Evolutionary conservation across 495 filamentous ascomycete species (phyloP).

Genomic region (Beverwykella pulmonaria): DNA sequence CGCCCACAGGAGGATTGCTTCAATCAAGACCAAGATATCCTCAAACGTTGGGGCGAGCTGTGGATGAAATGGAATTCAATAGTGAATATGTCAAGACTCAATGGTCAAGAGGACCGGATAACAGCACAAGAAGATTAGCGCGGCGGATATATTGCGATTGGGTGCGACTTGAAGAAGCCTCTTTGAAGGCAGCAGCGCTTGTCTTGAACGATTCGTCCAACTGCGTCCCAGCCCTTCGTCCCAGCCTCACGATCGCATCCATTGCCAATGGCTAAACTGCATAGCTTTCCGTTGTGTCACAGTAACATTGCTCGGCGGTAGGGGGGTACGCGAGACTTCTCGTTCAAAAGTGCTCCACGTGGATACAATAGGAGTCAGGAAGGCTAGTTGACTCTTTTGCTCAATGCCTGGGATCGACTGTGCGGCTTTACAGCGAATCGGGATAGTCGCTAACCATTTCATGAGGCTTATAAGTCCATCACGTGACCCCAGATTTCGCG

Average conservation of each 20-base stretch:
- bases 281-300: neutral
- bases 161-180: neutral
- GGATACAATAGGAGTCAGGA: neutral
- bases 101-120: no score
- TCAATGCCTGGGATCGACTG: no score
- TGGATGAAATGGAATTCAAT: neutral
- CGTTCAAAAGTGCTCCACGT: no score
- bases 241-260: neutral
- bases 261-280: neutral
- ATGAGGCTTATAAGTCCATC: neutral
- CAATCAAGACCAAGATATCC: neutral
- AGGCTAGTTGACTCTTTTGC: neutral
- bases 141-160: neutral
- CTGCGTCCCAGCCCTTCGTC: neutral
- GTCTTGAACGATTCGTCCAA: neutral
- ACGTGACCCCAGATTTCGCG: neutral
- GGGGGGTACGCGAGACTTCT: no score
- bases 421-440: no score
- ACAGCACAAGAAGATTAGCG: neutral
- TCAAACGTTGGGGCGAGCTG: neutral
- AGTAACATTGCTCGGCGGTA: no score
- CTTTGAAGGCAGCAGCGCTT: neutral
- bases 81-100: conserved; percentile 4
- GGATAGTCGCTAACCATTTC: no score
- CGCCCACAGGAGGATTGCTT: neutral